phyloP scores from a whole-genome alignment of 2,329 filamentous ascomycete species.

The Colletotrichum spinosum region DNA sequence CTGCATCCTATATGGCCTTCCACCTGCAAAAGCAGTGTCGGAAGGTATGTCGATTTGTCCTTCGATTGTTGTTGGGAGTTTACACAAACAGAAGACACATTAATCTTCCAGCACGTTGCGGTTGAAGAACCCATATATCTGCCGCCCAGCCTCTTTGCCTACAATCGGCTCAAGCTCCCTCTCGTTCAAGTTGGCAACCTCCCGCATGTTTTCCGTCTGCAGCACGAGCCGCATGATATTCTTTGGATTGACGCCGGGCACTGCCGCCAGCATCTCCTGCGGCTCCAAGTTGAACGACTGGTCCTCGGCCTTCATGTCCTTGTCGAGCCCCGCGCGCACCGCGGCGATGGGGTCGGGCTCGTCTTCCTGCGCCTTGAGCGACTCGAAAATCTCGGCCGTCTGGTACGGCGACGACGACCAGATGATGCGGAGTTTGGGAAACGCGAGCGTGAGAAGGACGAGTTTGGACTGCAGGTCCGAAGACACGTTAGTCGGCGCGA shows the following conservation, averaged over 20 bases:
- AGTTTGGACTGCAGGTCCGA: slow-evolving; percentile 92
- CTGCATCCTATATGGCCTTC: too few species aligned
- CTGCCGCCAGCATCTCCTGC: slow-evolving; percentile 87
- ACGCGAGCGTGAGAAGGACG: slow-evolving; percentile 91
- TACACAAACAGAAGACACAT: too few species aligned
- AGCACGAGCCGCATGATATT: slow-evolving; percentile 79
- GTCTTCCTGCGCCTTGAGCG: slow-evolving; percentile 87
- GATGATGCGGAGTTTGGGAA: slow-evolving; percentile 89
- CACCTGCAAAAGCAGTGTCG: too few species aligned
- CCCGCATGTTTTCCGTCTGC: slow-evolving; percentile 79
- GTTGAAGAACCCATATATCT: slow-evolving; percentile 86
- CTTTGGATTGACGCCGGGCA: slow-evolving; percentile 87
- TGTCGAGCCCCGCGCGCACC: slow-evolving; percentile 83
- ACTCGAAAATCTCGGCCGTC: slow-evolving; percentile 96
- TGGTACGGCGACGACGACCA: slow-evolving; percentile 96
- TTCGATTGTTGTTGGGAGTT: too few species aligned
- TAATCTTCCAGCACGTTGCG: slow-evolving; percentile 68
- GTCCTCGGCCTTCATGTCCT: slow-evolving; percentile 69
- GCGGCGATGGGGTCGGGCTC: slow-evolving; percentile 93
- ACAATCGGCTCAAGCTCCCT: slow-evolving; percentile 79
- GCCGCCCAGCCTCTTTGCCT: slow-evolving; percentile 80
- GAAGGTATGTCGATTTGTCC: too few species aligned
- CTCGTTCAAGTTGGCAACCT: slow-evolving; percentile 87
- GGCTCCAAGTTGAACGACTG: slow-evolving; percentile 85
- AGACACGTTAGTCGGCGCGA: slow-evolving; percentile 66